Base-by-base conservation (phyloP, 208 protist genomes). In the Spironucleus salmonicida region DNA sequence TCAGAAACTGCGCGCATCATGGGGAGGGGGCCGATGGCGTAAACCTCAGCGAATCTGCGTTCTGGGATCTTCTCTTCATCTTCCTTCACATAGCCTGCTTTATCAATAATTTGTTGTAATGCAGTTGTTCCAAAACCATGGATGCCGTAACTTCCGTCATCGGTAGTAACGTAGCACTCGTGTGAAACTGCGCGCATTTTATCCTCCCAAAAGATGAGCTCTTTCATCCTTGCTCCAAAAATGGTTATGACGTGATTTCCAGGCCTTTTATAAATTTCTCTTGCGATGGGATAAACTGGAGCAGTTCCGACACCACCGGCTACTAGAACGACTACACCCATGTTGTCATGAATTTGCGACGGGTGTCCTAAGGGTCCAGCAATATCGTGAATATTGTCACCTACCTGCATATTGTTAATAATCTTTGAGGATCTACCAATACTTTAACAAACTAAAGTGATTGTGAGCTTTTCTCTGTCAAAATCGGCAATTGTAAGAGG, bases 401-500 rank as follows among this genome's bases (percentile, higher is more conserved):
- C 61, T 15, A 26, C 30, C 23, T 32, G 23, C 13, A 67, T 19
- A 27, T 11, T 26, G 34, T 29, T 38, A 27, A 67, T 67, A 15
- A 23, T 32, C 11, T 11, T 67, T 11, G 61, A 67, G 61, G 61
- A 67, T 15, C 15, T 13, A 27, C 61, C 61, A 67, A 67, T 27
- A 27, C 15, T 19, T 27, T 67, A 27, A 27, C 11, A 30, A 11
- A 67, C 61, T 15, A 67, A 26, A 27, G 30, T 67, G 61, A 67
- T 67, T 11, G 30, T 40, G 34, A 11, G 15, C 23, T 67, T 27
- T 26, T 67, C 61, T 15, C 30, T 38, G 61, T 19, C 13, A 27
- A 67, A 67, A 32, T 67, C 61, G 61, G 61, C 61, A 27, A 67
- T 67, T 11, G 61, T 67, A 27, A 67, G 61, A 27, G 61, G 61